Base-by-base conservation (phyloP, 2,329 filamentous ascomycete species). In the Penicillium sp. region DNA sequence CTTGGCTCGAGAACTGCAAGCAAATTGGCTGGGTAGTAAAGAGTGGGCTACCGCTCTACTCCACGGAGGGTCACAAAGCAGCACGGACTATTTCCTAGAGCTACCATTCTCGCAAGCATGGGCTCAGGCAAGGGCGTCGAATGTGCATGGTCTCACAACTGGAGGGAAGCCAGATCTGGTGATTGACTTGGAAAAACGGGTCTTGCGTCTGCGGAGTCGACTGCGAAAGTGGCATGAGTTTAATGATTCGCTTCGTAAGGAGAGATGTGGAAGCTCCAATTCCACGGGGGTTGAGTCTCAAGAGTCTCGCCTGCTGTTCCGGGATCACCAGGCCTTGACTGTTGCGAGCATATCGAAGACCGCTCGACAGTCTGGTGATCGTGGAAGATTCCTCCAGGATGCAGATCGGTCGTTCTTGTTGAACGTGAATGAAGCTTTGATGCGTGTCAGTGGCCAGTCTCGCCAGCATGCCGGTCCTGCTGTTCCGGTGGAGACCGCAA, bases 21-120 rank as follows among this genome's bases (percentile, higher is more conserved):
- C 81, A 2, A 89, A 90, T 60, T 96, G 91, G 91, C 79, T 88
- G 13, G 91, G 90, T 2, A 84, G 86, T 63, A 82, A 86, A 53
- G 81, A 83, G 51, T 93, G 90, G 86, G 80, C 89, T 62, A 81
- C 89, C 44, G 78, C 83, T 2, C 74, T 96, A 18, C 68, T 94
- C 0, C 79, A 86, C 46, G 89, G 89, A 2, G 86, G 89, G 42
- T 76, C 77, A 18, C 76, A 75, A 7, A 72, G 77, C 2, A 76
- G 76, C 24, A 81, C 77, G 29, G 87, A 88, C 54, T 80, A 78
- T 0, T 75, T 94, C n/a, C 68, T 95, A 13, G 80, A 80, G 2
- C 79, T 80, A 33, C 77, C 83, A 0, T 94, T 92, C 57, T 82
- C 88, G 28, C 77, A 83, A 8, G 82, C 94, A 1, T 95, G 88